These are phyloP conservation scores for Reticulascus tulasneorum DNA, from an alignment of 2,329 filamentous ascomycete species.

Conservation along the genomic window DNA sequence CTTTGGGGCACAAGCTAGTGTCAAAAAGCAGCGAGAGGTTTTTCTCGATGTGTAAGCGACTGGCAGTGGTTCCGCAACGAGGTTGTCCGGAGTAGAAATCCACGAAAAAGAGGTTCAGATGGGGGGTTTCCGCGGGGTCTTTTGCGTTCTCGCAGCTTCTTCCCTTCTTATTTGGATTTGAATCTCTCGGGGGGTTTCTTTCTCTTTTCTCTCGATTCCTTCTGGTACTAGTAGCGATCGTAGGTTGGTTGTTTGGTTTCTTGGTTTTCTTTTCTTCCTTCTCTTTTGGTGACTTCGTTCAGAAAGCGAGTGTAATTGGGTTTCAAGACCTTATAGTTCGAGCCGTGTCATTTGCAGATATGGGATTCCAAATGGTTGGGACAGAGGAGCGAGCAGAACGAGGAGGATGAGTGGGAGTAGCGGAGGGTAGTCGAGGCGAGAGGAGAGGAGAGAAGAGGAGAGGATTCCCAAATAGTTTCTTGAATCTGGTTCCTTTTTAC, in stretches of 20 bases:
- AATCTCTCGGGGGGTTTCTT: slow-evolving; percentile 9
- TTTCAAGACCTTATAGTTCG: background rate
- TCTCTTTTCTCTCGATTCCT: slow-evolving; percentile 13
- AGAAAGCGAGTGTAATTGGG: slow-evolving; percentile 29
- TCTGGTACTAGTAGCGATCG: slow-evolving; percentile 33
- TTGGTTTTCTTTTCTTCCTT: slow-evolving; percentile 16
- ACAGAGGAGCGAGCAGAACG: no score
- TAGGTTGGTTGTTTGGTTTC: slow-evolving; percentile 19
- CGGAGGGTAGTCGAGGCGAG: no score
- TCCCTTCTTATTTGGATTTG: no score
- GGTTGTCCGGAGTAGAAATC: background rate
- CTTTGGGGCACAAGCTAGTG: background rate
- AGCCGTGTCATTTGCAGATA: no score
- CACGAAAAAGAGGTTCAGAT: slow-evolving; percentile 1
- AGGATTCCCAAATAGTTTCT: no score
- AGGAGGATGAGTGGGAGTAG: no score
- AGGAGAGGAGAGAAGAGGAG: no score
- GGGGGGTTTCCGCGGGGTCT: no score
- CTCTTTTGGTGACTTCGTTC: slow-evolving; percentile 2
- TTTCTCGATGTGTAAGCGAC: slow-evolving; percentile 10
- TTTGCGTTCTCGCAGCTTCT: no score
- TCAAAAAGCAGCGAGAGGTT: background rate
- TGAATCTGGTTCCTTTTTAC: no score
- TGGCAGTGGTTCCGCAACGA: slow-evolving; percentile 1
- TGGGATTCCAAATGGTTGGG: background rate